phyloP scores from a whole-genome alignment of 129 eudicot genomes.

The Helianthus tuberosus region DNA sequence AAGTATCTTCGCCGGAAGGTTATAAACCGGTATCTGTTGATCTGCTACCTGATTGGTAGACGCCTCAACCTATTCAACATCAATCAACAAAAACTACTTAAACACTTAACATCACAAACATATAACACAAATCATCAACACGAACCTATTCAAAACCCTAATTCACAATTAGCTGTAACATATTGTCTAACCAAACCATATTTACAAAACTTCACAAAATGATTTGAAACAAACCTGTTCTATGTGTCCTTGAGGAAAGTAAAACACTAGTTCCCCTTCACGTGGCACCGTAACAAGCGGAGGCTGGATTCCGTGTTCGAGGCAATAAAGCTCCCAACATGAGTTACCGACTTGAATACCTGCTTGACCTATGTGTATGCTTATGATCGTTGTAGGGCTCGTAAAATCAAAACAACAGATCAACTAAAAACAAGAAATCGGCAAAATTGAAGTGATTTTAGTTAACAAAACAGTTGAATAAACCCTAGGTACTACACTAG shows the following conservation, averaged over 20 bases:
- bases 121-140: too few relatives aligned
- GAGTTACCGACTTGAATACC: too few relatives aligned
- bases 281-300: constrained; percentile 94
- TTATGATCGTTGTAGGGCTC: too few relatives aligned
- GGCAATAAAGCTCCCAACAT: too few relatives aligned
- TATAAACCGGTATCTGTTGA: constrained; percentile 94
- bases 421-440: too few relatives aligned
- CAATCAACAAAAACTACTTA: neutral
- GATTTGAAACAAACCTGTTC: constrained; percentile 61
- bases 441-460: too few relatives aligned
- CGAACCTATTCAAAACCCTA: constrained; percentile 10
- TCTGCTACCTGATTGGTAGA: constrained; percentile 96
- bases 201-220: neutral
- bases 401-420: too few relatives aligned
- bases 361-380: too few relatives aligned
- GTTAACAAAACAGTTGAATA: too few relatives aligned
- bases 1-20: constrained; percentile 88
- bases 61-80: constrained; percentile 76
- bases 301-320: too few relatives aligned
- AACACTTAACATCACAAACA: neutral
- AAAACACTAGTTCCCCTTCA: constrained; percentile 72
- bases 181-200: too few relatives aligned
- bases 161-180: neutral
- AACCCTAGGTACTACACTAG: too few relatives aligned
- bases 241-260: constrained; percentile 97